Conservation (phyloP, 371 early-diverging fungal genomes). For the Coemansia sp. region DNA sequence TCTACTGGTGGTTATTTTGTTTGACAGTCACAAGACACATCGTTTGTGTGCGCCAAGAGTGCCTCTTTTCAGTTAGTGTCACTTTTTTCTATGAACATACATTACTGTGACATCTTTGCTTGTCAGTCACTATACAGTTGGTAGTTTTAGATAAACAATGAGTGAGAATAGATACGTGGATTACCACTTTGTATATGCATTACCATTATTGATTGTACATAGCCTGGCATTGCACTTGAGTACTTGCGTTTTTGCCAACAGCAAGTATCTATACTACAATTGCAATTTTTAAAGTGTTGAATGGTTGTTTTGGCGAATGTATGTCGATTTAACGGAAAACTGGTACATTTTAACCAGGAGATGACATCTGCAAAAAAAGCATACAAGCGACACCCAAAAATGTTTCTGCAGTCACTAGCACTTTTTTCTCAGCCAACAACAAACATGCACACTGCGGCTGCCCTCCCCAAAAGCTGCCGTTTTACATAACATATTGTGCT, state of each 20-base stretch:
- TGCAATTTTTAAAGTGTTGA: background rate
- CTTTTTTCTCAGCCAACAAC: no score
- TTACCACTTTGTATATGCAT: background rate
- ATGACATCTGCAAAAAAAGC: no score
- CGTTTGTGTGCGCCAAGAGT: background rate
- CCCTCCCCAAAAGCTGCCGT: background rate
- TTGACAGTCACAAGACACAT: conserved; percentile 1
- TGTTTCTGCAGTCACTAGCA: no score
- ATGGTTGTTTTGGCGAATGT: background rate
- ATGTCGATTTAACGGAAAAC: background rate
- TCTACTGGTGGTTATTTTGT: background rate
- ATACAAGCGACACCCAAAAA: no score
- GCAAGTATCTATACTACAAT: background rate
- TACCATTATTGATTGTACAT: background rate
- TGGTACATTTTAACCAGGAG: no score
- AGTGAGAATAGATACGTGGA: background rate
- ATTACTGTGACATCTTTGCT: background rate
- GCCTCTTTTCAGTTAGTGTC: background rate
- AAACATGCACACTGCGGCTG: no score
- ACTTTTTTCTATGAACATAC: background rate
- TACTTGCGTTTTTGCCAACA: background rate
- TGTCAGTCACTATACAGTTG: background rate
- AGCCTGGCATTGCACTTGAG: background rate
- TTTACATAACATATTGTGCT: background rate
- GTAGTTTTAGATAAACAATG: background rate